Evolutionary conservation across 2,329 filamentous ascomycete species (phyloP), one percentile per base, ranked within the genome.

Genomic region (Epichloe baconii): DNA sequence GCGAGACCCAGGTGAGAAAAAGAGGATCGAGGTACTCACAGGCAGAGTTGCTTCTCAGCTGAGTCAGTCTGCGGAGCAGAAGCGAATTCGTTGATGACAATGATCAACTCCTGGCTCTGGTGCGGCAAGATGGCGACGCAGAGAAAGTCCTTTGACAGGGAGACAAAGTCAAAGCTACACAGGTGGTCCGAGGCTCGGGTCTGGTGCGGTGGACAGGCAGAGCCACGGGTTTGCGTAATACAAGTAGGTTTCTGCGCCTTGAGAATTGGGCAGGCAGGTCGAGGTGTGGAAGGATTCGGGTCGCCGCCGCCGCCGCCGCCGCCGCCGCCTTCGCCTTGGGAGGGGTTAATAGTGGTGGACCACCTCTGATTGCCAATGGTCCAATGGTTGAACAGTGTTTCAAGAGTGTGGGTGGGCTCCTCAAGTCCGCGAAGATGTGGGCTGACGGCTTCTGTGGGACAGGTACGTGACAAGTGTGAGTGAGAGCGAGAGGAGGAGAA

Each of bases 21-120:
- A 47, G 45, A 53, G 46, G 55, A 48, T 52, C 35, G 50, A 56
- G 56, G 55, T 62, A 70, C 66, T 69, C 62, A 69, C 66, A 59
- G 61, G 61, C 59, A 56, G 64, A 55, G 60, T 60, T 59, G 58
- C 57, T 59, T 57, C 42, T 44, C 53, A 58, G 57, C 53, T 62
- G 57, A 61, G 53, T 41, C 19, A 61, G 53, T 44, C 19, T 15
- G 52, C 57, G 56, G 59, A 52, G 54, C 21, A 48, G 47, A 54
- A 57, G 58, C 58, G 55, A 51, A 54, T 58, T 51, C 57, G 55
- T 56, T 54, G 53, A 51, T 54, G 52, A 57, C 53, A 55, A 23
- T 42, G 49, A 55, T 52, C 51, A 55, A 44, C 38, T 54, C 50
- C 55, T 55, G 50, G 50, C 34, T 55, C 53, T 52, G 49, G 47